phyloP scores from a whole-genome alignment of 176 grass and related monocot species.

The Musa troglodytarum region DNA sequence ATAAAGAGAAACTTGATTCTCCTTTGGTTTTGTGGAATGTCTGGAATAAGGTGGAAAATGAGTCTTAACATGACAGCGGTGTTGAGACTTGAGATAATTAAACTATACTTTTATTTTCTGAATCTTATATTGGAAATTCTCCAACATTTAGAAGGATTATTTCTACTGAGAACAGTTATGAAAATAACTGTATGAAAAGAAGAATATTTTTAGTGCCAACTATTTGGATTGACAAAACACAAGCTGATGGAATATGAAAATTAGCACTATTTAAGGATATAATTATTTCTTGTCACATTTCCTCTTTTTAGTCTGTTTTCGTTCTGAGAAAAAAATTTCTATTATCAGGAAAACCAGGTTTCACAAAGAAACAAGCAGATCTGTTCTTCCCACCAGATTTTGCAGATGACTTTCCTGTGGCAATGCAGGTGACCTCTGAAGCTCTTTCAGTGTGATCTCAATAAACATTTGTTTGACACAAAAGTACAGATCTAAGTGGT shows the following conservation, averaged over 20 bases:
- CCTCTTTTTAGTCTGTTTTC: background rate
- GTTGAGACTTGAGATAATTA: too few species aligned
- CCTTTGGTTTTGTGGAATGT: too few species aligned
- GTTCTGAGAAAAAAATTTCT: background rate
- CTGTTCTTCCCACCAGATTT: constrained; percentile 96
- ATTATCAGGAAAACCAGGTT: constrained; percentile 68
- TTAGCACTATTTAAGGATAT: background rate
- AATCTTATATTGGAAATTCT: background rate
- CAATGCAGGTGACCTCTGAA: constrained; percentile 67
- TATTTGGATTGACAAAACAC: background rate
- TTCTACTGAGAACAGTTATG: background rate
- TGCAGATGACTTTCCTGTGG: constrained; percentile 90
- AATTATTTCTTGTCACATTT: background rate
- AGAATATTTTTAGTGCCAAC: background rate
- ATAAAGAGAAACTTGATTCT: background rate
- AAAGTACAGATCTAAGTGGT: background rate
- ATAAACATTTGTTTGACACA: background rate
- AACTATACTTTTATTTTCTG: too few species aligned
- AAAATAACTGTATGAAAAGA: background rate
- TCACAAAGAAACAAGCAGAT: constrained; percentile 97
- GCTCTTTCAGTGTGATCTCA: background rate
- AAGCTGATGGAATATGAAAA: background rate
- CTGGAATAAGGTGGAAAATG: too few species aligned
- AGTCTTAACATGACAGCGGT: too few species aligned
- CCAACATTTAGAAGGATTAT: background rate